Conservation (phyloP, 2,329 filamentous ascomycete genomes). For the Pezicula rhizophila region DNA sequence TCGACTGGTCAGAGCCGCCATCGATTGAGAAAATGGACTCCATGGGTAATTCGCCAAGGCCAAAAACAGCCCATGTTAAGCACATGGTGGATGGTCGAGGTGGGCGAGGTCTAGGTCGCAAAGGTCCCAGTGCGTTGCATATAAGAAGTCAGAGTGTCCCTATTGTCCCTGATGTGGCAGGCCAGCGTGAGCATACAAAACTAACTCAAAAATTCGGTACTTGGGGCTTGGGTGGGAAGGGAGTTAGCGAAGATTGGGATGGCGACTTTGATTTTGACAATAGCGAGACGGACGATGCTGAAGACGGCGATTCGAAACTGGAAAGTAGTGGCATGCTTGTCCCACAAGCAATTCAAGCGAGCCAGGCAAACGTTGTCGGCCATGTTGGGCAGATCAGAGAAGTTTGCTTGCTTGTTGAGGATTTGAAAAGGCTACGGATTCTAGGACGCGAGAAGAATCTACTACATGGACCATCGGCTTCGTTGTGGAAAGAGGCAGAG, state of each 20-base stretch:
- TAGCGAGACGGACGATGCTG: slow-evolving; percentile 29
- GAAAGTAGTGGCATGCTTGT: slow-evolving; percentile 55
- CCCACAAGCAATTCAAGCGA: slow-evolving; percentile 72
- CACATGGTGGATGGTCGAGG: slow-evolving; percentile 66
- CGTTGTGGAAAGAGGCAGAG: slow-evolving; percentile 74
- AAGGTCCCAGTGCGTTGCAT: slow-evolving; percentile 59
- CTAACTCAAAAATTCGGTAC: slow-evolving; percentile 69
- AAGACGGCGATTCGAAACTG: slow-evolving; percentile 33
- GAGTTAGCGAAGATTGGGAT: slow-evolving; percentile 81
- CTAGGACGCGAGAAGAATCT: slow-evolving; percentile 65
- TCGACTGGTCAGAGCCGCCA: slow-evolving; percentile 70
- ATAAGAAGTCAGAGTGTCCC: slow-evolving; percentile 78
- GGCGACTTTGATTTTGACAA: slow-evolving; percentile 73
- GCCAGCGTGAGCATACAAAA: slow-evolving; percentile 45
- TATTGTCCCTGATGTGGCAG: slow-evolving; percentile 55
- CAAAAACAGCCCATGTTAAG: slow-evolving; percentile 71
- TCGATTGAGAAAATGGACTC: slow-evolving; percentile 54
- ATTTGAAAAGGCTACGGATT: slow-evolving; percentile 70
- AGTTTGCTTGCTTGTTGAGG: slow-evolving; percentile 74
- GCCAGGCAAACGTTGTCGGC: slow-evolving; percentile 74
- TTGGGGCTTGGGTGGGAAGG: slow-evolving; percentile 75
- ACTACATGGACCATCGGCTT: slow-evolving; percentile 50
- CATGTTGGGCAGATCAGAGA: slow-evolving; percentile 82
- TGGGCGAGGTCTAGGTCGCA: slow-evolving; percentile 60
- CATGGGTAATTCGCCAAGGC: slow-evolving; percentile 54